Conservation (phyloP, 2,329 filamentous ascomycete species). For the Xylaria digitata region DNA sequence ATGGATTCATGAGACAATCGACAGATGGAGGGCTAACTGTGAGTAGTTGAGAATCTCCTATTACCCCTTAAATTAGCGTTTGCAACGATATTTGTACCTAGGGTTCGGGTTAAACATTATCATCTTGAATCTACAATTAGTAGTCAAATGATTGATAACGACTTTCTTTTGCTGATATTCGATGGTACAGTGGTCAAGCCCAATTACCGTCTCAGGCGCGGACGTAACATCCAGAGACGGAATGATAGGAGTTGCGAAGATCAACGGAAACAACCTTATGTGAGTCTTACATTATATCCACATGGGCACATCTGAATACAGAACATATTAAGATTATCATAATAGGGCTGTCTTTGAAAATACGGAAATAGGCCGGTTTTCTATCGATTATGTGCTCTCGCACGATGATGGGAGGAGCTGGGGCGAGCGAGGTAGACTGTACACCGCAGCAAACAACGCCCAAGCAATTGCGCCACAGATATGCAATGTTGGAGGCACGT, state of each 20-base stretch:
- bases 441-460: constrained; percentile 50
- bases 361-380: constrained; percentile 51
- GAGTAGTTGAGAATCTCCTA: constrained; percentile 8
- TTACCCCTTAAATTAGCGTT: not conserved
- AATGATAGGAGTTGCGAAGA: constrained; percentile 57
- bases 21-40: constrained; percentile 53
- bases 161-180: constrained; percentile 40
- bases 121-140: not conserved
- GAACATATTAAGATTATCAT: not conserved
- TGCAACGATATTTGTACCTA: not conserved
- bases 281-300: constrained; percentile 31
- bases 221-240: constrained; percentile 54
- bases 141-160: constrained; percentile 40
- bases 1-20: constrained; percentile 55
- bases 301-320: not conserved
- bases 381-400: constrained; percentile 53
- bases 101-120: not conserved
- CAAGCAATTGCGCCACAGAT: constrained; percentile 57
- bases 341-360: constrained; percentile 57
- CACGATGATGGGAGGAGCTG: constrained; percentile 57
- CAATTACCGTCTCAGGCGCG: constrained; percentile 52
- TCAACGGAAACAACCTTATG: constrained; percentile 51
- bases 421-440: constrained; percentile 53
- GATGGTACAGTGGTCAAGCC: constrained; percentile 32
- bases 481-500: constrained; percentile 55